These are phyloP conservation scores for Aschersonia sp. DNA, from an alignment of 2,329 filamentous ascomycete species.

Conservation along the genomic window DNA sequence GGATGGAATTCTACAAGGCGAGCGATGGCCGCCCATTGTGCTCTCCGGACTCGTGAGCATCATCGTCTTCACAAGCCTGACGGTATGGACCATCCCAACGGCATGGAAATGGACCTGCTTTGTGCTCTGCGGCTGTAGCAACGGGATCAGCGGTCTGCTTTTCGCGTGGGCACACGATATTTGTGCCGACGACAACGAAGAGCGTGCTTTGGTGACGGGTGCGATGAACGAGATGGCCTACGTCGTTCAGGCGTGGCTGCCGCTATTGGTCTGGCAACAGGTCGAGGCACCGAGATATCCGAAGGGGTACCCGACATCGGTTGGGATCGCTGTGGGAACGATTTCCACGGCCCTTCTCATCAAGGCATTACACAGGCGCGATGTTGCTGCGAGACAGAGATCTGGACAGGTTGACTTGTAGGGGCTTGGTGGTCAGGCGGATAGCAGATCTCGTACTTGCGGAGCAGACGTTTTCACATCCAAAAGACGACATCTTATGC, in stretches of 20 bases:
- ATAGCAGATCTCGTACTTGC: no score
- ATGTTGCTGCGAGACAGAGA: not conserved
- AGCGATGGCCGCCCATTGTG: constrained; percentile 16
- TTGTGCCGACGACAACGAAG: constrained; percentile 28
- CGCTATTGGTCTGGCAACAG: not conserved
- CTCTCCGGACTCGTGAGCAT: constrained; percentile 7
- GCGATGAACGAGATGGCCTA: constrained; percentile 24
- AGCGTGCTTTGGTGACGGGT: constrained; percentile 31
- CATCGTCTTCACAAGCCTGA: constrained; percentile 14
- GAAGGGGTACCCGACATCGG: not conserved
- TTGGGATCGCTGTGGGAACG: not conserved
- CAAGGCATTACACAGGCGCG: not conserved
- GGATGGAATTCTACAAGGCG: constrained; percentile 29
- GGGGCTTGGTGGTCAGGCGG: no score
- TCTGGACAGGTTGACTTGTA: no score
- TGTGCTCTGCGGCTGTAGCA: constrained; percentile 16
- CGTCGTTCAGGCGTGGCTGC: not conserved
- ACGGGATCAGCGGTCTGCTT: constrained; percentile 13
- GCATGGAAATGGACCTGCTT: constrained; percentile 19
- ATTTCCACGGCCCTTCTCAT: not conserved
- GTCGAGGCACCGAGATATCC: not conserved
- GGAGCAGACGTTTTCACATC: no score
- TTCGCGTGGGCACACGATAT: constrained; percentile 34
- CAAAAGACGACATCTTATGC: no score
- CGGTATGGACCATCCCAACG: constrained; percentile 19